Evolutionary conservation across 1,284 basidiomycete species (phyloP), one percentile per base, ranked within the genome.

Genomic region (Erythrobasidium hasegawianum): DNA sequence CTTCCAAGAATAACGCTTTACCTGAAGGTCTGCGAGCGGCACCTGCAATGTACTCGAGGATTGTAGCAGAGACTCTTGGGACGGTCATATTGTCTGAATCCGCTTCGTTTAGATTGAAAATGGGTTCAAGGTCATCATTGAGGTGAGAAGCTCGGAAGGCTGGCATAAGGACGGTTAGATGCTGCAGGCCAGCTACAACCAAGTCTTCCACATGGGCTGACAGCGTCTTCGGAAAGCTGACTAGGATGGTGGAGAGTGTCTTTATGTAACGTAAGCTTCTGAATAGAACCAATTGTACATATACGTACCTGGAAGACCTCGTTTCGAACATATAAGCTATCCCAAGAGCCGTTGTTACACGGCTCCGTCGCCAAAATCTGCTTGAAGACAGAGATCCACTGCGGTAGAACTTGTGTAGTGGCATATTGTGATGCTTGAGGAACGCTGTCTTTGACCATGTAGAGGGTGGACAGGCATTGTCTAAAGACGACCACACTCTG

Each of bases 361-460:
- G 53, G 47, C 50, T 71, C 71, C 20, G 52, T 14, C 5, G 80
- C 81, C n/a, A 96, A 80, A 8, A 95, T 81, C 14, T 86, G 84
- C 68, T 84, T 85, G 80, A 95, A 91, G 0, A 89, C 88, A 49
- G 87, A 85, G 16, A 95, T 79, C 95, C 95, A 98, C 13, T 87
- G 82, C 0, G 93, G 90, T 4, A 96, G 83, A 54, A 97, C 85
- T 40, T 85, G 83, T 29, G 84, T 84, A 14, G 86, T 84, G 0
- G 92, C 91, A 72, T 89, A 86, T 73, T 89, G 88, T 50, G 90
- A 89, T 0, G 89, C 84, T 56, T 88, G 85, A 0, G 92, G 90
- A 72, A 93, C 88, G 72, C 90, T 87, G 47, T 93, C 91, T 76
- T 91, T 92, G 67, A 97, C 90, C 86, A 94, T 97, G 78, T 87